Conservation (phyloP, 73 alveolate genomes). For the Halteria grandinella region DNA sequence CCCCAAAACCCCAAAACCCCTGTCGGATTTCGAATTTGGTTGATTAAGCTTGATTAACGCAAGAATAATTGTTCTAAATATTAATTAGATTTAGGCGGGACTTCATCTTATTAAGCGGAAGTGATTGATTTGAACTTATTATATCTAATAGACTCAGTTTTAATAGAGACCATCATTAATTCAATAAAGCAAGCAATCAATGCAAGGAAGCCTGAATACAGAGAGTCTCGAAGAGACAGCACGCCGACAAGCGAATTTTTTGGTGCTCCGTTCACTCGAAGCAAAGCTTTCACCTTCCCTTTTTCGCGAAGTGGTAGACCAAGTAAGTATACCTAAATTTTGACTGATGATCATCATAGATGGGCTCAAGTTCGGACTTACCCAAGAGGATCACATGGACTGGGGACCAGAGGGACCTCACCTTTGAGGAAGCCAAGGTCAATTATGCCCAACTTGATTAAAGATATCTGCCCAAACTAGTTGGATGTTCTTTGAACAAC, state of each 20-base stretch:
- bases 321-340: slow-evolving; percentile 3
- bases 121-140: too few species aligned
- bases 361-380: not conserved
- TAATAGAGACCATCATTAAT: too few species aligned
- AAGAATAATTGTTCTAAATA: too few species aligned
- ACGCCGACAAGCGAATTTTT: slow-evolving; percentile 43
- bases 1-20: too few species aligned
- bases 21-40: too few species aligned
- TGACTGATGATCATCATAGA: slow-evolving; percentile 18
- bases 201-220: slow-evolving; percentile 22
- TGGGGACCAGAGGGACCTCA: slow-evolving; percentile 18
- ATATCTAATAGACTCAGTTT: too few species aligned
- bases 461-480: not conserved
- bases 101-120: too few species aligned
- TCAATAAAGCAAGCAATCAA: too few species aligned
- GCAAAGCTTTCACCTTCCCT: not conserved
- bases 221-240: slow-evolving; percentile 29
- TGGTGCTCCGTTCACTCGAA: slow-evolving; percentile 29
- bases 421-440: slow-evolving; percentile 39
- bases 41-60: too few species aligned
- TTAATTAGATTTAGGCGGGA: too few species aligned
- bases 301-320: slow-evolving; percentile 13
- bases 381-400: slow-evolving; percentile 32
- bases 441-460: slow-evolving; percentile 27
- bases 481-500: not conserved